Base-by-base conservation (phyloP, 1,284 basidiomycete species). In the Cryptococcus maquisensis region DNA sequence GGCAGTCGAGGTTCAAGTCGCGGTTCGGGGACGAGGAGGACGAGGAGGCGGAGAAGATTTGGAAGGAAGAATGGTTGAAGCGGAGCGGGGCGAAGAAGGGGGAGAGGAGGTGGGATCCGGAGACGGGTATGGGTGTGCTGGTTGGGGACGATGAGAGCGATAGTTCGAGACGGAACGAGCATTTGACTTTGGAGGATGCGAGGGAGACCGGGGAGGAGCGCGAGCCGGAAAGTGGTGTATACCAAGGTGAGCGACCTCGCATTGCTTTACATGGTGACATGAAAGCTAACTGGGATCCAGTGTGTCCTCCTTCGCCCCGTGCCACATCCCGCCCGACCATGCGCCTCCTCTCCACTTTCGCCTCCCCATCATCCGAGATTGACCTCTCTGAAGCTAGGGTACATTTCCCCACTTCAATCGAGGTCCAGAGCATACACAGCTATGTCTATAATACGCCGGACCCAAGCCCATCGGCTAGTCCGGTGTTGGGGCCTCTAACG, bases 1-100 rank as follows among this genome's bases (percentile, higher is more conserved):
- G 59, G 26, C 46, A 40, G 32, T 40, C n/a, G 15, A 42, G 59
- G 16, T 61, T 61, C 47, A 21, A 38, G 13, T 49, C 24, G n/a
- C 21, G 32, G 7, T 45, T 46, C 12, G 45, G 37, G 23, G 36
- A 51, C 18, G 53, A 51, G 7, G 52, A 51, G 16, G 48, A 60
- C 6, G 46, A 52, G 23, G 38, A 49, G 15, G 12, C 18, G 24
- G 32, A 42, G 24, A 42, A 41, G 46, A 37, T 12, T 18, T 47
- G 46, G 46, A 21, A 37, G 4, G 20, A 37, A 18, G 13, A 16
- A 23, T 9, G 23, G n/a, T 9, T 26, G 7, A 44, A 10, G 15
- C 8, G 23, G 15, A 20, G n/a, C 23, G 28, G 10, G 10, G 28
- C 10, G 10, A 32, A 32, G 28, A 32, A 41, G 47, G 35, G 10